Percentiles rank a stretch among this genome's conserved stretches.
Conservation (phyloP, 1,284 basidiomycete species). For the Gymnopus androsaceus region DNA sequence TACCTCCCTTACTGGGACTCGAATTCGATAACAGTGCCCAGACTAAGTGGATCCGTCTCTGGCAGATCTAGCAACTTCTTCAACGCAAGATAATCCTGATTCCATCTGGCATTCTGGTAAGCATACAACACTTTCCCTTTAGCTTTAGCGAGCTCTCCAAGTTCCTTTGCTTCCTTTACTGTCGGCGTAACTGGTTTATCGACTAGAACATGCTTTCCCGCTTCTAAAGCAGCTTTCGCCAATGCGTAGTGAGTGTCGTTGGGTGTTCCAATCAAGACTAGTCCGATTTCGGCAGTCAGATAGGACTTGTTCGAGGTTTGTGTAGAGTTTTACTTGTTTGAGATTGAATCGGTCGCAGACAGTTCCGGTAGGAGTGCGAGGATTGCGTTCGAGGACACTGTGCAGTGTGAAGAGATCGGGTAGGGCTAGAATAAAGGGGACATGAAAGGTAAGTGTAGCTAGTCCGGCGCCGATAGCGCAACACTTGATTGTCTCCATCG, state of each 20-base stretch:
- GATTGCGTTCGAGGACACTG: conserved; percentile 68
- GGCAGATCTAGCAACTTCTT: conserved; percentile 64
- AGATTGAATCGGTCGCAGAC: conserved; percentile 60
- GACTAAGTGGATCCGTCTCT: conserved; percentile 46
- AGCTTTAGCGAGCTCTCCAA: conserved; percentile 64
- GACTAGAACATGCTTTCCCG: conserved; percentile 85
- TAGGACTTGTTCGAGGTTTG: conserved; percentile 56
- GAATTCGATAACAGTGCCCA: conserved; percentile 73
- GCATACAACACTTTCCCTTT: conserved; percentile 72
- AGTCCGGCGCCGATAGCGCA: conserved; percentile 79
- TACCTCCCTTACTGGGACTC: conserved; percentile 77
- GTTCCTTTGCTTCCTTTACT: conserved; percentile 63
- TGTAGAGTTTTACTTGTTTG: conserved; percentile 52
- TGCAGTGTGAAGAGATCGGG: conserved; percentile 73
- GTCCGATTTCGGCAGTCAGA: conserved; percentile 62
- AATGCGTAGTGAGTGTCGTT: conserved; percentile 80
- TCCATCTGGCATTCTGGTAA: conserved; percentile 85
- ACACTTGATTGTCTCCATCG: conserved; percentile 56
- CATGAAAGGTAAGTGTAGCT: conserved; percentile 75
- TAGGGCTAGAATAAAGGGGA: conserved; percentile 77
- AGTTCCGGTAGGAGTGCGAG: conserved; percentile 58
- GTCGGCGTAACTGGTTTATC: conserved; percentile 85
- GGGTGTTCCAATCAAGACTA: conserved; percentile 76
- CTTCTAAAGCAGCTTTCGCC: conserved; percentile 63
- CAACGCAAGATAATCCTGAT: conserved; percentile 81